Base-by-base conservation (phyloP, 306 rosid genomes). In the Dalbergia cultrata region DNA sequence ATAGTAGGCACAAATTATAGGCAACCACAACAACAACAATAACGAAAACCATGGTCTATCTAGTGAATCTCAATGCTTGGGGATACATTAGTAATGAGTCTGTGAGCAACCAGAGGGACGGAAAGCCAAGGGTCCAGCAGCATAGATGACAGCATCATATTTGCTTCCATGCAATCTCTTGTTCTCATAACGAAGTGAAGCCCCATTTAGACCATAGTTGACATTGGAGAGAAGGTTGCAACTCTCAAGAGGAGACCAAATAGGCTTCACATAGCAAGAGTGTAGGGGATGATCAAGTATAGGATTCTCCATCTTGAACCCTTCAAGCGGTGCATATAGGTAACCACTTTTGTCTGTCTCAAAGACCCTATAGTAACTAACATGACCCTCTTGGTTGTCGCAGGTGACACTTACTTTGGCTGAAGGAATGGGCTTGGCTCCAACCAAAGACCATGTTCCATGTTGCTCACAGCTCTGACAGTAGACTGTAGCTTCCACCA, bases 61-160 rank as follows among this genome's bases (percentile, higher is more conserved):
- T 37, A 45, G 41, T 5, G 14, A 81, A 72, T 71, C 61, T 69
- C 19, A 74, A 57, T 52, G 78, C 7, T 61, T 34, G 74, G 14
- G 44, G 34, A 66, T 10, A 47, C 74, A 79, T 67, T 70, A 83
- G 81, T 45, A 3, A 53, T 85, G 91, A 80, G 75, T 59, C 67
- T 85, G 70, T 69, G 89, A 41, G 75, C 97, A 95, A 31, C 77
- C 72, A 41, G 71, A 77, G 35, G 99, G 94, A 67, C 87, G 94
- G 82, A 95, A 95, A 76, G 97, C 97, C 86, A 95, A 81, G 31
- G 98, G 99, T 0, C 99, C 97, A 53, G 97, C 93, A 68, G 98
- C 86, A 78, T 88, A 93, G 10, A 95, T 49, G 4, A 92, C 93
- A 35, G 96, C 93, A 69, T 88, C 90, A 9, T 95, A 93, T 13